Conservation (phyloP, 2,329 filamentous ascomycete species). For the Fusarium torreyae region DNA sequence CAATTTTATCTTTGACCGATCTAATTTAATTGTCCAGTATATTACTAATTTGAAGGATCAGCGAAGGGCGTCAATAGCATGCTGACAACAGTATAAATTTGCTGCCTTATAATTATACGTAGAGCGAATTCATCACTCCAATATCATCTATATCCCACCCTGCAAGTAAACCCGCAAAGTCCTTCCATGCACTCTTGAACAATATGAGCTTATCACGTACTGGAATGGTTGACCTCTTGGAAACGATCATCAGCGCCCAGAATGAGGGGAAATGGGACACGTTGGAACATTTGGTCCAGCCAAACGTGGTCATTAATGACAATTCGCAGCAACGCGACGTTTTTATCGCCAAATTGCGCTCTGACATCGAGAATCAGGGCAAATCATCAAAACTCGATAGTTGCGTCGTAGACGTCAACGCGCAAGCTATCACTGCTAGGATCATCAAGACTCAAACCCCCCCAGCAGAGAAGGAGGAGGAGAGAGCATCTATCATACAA, state of each 20-base stretch:
- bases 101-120: not conserved
- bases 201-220: not conserved
- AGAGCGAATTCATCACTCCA: no score
- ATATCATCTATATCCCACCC: no score
- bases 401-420: slow-evolving; percentile 9
- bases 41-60: slow-evolving; percentile 10
- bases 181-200: not conserved
- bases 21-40: no score
- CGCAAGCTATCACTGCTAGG: slow-evolving; percentile 12
- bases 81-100: not conserved
- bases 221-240: not conserved
- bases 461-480: not conserved
- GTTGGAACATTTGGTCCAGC: not conserved
- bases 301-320: not conserved
- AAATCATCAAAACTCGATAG: not conserved
- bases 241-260: not conserved
- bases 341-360: not conserved
- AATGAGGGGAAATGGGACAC: not conserved
- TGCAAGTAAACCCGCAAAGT: not conserved
- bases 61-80: slow-evolving; percentile 9
- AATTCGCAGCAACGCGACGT: not conserved
- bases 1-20: no score
- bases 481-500: not conserved
- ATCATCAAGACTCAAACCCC: slow-evolving; percentile 6
- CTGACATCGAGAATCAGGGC: rapidly evolving